Evolutionary conservation across 2,329 filamentous ascomycete genomes (phyloP).

Genomic region (Xylariomycetidae sp.): DNA sequence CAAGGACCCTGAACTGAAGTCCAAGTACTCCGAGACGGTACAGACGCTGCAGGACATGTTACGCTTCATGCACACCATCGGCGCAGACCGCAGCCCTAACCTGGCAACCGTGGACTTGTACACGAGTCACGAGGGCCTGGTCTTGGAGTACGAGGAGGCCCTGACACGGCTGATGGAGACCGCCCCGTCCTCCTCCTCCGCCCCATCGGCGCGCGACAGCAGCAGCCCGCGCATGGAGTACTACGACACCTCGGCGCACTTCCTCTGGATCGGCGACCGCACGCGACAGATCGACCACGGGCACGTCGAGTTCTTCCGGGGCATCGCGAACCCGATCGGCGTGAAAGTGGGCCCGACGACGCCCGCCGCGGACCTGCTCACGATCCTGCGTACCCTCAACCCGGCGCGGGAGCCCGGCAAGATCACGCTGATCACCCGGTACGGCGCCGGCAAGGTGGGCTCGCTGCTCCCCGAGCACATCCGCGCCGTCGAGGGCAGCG

Average conservation of each 20-base stretch:
- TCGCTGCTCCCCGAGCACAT: slow-evolving; percentile 80
- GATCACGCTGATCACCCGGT: slow-evolving; percentile 92
- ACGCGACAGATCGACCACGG: slow-evolving; percentile 90
- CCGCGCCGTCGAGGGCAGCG: slow-evolving; percentile 77
- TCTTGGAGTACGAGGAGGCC: slow-evolving; percentile 90
- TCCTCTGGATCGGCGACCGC: slow-evolving; percentile 97
- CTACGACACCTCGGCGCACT: slow-evolving; percentile 94
- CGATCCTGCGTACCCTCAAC: slow-evolving; percentile 80
- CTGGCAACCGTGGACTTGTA: slow-evolving; percentile 91
- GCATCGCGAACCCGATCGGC: slow-evolving; percentile 91
- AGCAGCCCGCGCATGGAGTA: slow-evolving; percentile 53
- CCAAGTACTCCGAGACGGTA: slow-evolving; percentile 82
- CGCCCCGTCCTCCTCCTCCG: slow-evolving; percentile 39
- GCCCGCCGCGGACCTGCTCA: slow-evolving; percentile 67
- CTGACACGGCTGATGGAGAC: slow-evolving; percentile 73
- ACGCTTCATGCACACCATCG: slow-evolving; percentile 90
- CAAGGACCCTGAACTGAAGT: slow-evolving; percentile 73
- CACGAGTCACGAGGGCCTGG: slow-evolving; percentile 90
- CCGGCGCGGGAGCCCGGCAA: slow-evolving; percentile 79
- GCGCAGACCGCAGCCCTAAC: slow-evolving; percentile 77
- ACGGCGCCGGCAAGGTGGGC: slow-evolving; percentile 75
- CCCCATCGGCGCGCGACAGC: slow-evolving; percentile 18
- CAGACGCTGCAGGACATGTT: slow-evolving; percentile 83
- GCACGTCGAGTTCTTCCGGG: slow-evolving; percentile 96
- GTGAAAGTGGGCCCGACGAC: slow-evolving; percentile 94